Percentiles rank a stretch among this genome's conserved stretches.
phyloP scores from a whole-genome alignment of 73 alveolate species.

The Uronychia setigera region DNA sequence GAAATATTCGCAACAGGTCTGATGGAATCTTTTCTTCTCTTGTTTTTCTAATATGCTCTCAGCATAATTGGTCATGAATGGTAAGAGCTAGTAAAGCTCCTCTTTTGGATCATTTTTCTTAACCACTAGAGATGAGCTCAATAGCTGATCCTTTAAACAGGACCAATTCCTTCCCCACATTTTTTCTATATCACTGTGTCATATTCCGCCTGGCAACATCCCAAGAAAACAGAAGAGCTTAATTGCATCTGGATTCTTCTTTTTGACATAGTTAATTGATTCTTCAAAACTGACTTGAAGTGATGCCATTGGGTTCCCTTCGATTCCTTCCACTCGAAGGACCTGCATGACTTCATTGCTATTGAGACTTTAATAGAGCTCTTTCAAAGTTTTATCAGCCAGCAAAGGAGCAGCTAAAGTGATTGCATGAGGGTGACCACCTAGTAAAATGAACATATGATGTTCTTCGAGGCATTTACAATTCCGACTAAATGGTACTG shows the following conservation, averaged over 20 bases:
- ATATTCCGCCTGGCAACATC: slow-evolving; percentile 48
- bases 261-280: slow-evolving; percentile 24
- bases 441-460: slow-evolving; percentile 34
- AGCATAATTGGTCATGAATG: slow-evolving; percentile 22
- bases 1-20: slow-evolving; percentile 5
- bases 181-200: slow-evolving; percentile 15
- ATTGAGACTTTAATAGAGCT: slow-evolving; percentile 26
- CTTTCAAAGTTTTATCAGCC: slow-evolving; percentile 19
- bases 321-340: slow-evolving; percentile 43
- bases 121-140: slow-evolving; percentile 41
- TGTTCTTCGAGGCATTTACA: slow-evolving; percentile 27
- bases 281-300: slow-evolving; percentile 32
- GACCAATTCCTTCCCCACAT: slow-evolving; percentile 39
- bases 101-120: slow-evolving; percentile 22
- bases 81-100: slow-evolving; percentile 34
- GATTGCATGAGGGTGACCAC: slow-evolving; percentile 63
- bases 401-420: slow-evolving; percentile 46
- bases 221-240: slow-evolving; percentile 49
- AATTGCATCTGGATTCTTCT: slow-evolving; percentile 30
- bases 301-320: slow-evolving; percentile 45
- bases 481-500: neutral
- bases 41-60: slow-evolving; percentile 2
- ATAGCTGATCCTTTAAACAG: slow-evolving; percentile 4
- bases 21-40: neutral
- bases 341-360: slow-evolving; percentile 33